phyloP scores from a whole-genome alignment of 2,329 filamentous ascomycete species.

The Pseudogymnoascus sp. region DNA sequence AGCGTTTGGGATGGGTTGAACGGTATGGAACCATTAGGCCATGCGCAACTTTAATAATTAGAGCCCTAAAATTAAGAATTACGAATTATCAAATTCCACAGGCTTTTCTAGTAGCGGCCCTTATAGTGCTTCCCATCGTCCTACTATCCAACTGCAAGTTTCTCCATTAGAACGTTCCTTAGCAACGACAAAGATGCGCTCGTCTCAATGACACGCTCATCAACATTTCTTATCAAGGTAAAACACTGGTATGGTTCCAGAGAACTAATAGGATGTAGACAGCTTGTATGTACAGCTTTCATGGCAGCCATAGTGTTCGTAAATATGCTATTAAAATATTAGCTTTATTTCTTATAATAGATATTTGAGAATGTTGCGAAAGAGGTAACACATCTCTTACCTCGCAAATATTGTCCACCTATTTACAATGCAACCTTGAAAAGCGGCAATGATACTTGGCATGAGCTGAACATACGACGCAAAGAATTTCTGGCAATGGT shows the following conservation, averaged over 20 bases:
- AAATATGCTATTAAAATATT: slow-evolving; percentile 1
- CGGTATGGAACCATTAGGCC: not conserved
- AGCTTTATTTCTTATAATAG: not conserved
- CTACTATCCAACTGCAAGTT: not conserved
- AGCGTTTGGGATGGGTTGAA: not conserved
- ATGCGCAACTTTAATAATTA: not conserved
- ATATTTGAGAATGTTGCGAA: not conserved
- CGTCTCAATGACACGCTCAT: not conserved
- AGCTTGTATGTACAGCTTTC: not conserved
- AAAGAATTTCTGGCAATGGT: slow-evolving; percentile 18
- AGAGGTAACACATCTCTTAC: not conserved
- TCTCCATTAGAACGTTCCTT: not conserved
- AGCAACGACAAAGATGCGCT: not conserved
- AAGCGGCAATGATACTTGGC: slow-evolving; percentile 14
- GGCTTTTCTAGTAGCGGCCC: not conserved
- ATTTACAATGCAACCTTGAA: slow-evolving; percentile 15
- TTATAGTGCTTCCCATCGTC: not conserved
- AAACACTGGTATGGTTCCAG: not conserved
- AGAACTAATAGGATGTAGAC: not conserved
- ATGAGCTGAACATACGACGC: slow-evolving; percentile 18
- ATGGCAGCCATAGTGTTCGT: slow-evolving; percentile 5
- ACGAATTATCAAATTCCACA: not conserved
- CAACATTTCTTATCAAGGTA: not conserved
- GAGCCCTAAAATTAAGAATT: not conserved
- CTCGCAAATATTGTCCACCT: slow-evolving; percentile 14